A percentile compares a stretch with the other conserved stretches of the same genome.
phyloP scores from a whole-genome alignment of 2,329 filamentous ascomycete genomes.

The Leptographium procerum region DNA sequence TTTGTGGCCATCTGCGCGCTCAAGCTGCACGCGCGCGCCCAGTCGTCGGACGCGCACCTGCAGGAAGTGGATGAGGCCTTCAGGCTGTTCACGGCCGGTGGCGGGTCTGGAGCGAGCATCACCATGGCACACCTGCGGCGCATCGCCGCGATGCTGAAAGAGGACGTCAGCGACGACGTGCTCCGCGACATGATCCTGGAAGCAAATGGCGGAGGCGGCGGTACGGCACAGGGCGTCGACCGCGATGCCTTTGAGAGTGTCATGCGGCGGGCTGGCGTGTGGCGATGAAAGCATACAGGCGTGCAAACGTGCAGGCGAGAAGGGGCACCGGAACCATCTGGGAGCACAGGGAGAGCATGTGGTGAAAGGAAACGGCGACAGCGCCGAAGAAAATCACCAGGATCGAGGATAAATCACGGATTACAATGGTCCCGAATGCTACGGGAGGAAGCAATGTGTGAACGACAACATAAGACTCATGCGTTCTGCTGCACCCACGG shows the following conservation, averaged over 20 bases:
- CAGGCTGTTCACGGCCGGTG: slow-evolving; percentile 57
- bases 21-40: slow-evolving; percentile 56
- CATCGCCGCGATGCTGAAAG: slow-evolving; percentile 71
- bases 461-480: neutral
- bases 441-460: neutral
- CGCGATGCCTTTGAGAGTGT: slow-evolving; percentile 76
- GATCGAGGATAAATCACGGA: too few relatives aligned
- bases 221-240: slow-evolving; percentile 58
- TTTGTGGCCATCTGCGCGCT: slow-evolving; percentile 85
- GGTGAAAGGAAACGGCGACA: too few relatives aligned
- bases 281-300: slow-evolving; percentile 44
- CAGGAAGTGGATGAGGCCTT: slow-evolving; percentile 74
- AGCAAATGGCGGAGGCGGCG: slow-evolving; percentile 72
- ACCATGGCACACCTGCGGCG: slow-evolving; percentile 66
- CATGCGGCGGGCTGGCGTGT: slow-evolving; percentile 74
- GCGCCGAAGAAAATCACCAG: too few relatives aligned
- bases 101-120: slow-evolving; percentile 36
- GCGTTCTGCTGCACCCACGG: neutral
- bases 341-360: too few relatives aligned
- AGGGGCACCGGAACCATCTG: too few relatives aligned
- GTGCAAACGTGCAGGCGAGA: too few relatives aligned
- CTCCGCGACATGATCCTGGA: slow-evolving; percentile 91
- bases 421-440: neutral
- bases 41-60: slow-evolving; percentile 41
- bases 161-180: slow-evolving; percentile 62